phyloP scores from a whole-genome alignment of 73 alveolate genomes.

The Urostyla sp. region DNA sequence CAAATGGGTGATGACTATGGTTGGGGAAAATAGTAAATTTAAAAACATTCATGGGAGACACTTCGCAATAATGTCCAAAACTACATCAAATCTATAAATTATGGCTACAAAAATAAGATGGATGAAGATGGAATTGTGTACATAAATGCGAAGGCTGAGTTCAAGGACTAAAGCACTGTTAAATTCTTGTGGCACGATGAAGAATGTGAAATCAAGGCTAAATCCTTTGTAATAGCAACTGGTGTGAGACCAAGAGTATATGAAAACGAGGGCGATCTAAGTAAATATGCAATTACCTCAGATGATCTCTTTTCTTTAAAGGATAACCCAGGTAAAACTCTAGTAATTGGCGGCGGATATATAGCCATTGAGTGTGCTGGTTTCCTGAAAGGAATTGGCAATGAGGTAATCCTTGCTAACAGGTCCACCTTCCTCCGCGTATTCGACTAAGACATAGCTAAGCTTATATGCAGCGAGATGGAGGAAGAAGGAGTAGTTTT shows the following conservation, averaged over 20 bases:
- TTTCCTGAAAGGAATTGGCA: conserved; percentile 75
- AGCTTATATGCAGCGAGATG: conserved; percentile 63
- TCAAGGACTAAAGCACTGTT: conserved; percentile 69
- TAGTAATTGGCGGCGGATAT: conserved; percentile 89
- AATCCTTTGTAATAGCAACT: conserved; percentile 72
- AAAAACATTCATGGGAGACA: conserved; percentile 67
- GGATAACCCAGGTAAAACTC: conserved; percentile 82
- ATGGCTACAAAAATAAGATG: conserved; percentile 77
- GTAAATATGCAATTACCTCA: conserved; percentile 77
- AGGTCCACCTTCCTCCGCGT: conserved; percentile 76
- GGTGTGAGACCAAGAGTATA: conserved; percentile 80
- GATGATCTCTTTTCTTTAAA: conserved; percentile 84
- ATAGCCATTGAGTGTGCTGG: conserved; percentile 88
- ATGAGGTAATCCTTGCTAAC: conserved; percentile 72
- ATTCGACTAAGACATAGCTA: conserved; percentile 83
- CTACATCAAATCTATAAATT: conserved; percentile 75
- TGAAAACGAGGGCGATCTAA: conserved; percentile 63
- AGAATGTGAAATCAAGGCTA: conserved; percentile 70
- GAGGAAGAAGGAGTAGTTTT: conserved; percentile 73
- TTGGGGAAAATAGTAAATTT: conserved; percentile 34
- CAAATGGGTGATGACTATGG: conserved; percentile 64
- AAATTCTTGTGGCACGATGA: conserved; percentile 55
- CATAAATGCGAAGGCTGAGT: conserved; percentile 72
- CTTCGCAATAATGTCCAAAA: conserved; percentile 73
- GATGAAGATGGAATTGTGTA: conserved; percentile 72